Evolutionary conservation across 2,329 filamentous ascomycete species (phyloP), one percentile per base, ranked within the genome.

Genomic region (Colletotrichum tropicale): DNA sequence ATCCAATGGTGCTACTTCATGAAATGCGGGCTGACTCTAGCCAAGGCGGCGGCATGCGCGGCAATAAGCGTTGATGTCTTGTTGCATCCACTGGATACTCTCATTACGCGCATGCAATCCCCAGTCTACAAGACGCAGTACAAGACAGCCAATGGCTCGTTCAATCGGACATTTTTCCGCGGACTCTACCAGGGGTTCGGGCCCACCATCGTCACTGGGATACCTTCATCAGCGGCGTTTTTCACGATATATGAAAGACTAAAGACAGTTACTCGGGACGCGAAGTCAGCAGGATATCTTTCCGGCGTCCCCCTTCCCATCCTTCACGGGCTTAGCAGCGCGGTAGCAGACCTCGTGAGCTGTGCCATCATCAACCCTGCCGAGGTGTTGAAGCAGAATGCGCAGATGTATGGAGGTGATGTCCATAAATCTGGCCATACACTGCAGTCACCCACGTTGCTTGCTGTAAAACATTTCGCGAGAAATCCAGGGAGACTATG

Each of bases 141-240:
- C 55, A 77, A 61, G 28, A 67, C 67, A 38, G 36, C 30, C 32
- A 72, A 71, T 13, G 77, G 78, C 38, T 60, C 64, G 1, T 64
- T 78, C 16, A 67, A 70, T 26, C 73, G 66, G 18, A 61, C 56
- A 12, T 74, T 79, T 13, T 78, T 78, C 34, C 65, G 26, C 5
- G 78, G 78, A 30, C 62, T 79, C 13, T 79, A 78, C 21, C 78
- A 79, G 68, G 78, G 78, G 26, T 78, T 79, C 34, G 78, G 78
- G 9, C 77, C 78, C 8, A 78, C 78, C 1, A 55, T 79, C 16
- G 28, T 79, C 16, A 70, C 74, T 2, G 76, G 77, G 6, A 65
- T 78, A 21, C 77, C 78, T 3, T 64, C 77, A 13, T 74, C 77
- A 4, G 74, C 69, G 16, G 76, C 77, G 26, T 79, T 79, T 61